These are phyloP conservation scores for Wickerhamomyces queroliae DNA, from an alignment of 805 yeast genomes.

Conservation along the genomic window DNA sequence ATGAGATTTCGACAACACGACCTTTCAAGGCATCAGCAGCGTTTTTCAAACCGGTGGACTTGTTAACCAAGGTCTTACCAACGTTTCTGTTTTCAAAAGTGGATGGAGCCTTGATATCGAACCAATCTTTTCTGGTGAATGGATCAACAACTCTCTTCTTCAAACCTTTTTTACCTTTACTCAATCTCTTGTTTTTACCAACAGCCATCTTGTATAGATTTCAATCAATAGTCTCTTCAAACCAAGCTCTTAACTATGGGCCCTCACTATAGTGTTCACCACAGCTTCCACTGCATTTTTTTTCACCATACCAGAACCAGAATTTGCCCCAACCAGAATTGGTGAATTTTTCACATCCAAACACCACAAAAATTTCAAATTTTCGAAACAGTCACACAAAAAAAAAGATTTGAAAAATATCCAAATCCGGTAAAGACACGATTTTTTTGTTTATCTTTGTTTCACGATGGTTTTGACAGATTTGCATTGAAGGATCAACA, in stretches of 20 bases:
- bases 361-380: not conserved
- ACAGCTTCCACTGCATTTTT: not conserved
- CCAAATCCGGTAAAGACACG: not conserved
- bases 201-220: constrained; percentile 49
- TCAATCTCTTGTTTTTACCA: constrained; percentile 77
- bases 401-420: no score
- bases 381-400: not conserved
- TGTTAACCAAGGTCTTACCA: constrained; percentile 98
- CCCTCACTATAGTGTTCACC: constrained; percentile 6
- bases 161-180: constrained; percentile 91
- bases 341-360: not conserved
- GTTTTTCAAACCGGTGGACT: constrained; percentile 95
- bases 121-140: constrained; percentile 97
- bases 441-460: no score
- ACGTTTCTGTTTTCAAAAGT: constrained; percentile 96
- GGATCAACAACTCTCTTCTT: constrained; percentile 99
- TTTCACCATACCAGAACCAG: not conserved
- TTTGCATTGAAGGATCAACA: no score
- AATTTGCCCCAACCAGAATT: not conserved
- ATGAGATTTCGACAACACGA: constrained; percentile 91
- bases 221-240: not conserved
- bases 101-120: constrained; percentile 93
- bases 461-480: no score
- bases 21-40: constrained; percentile 98
- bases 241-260: constrained; percentile 5